These are phyloP conservation scores for Tritrichomonas musculus DNA, from an alignment of 208 protist genomes.

Conservation along the genomic window DNA sequence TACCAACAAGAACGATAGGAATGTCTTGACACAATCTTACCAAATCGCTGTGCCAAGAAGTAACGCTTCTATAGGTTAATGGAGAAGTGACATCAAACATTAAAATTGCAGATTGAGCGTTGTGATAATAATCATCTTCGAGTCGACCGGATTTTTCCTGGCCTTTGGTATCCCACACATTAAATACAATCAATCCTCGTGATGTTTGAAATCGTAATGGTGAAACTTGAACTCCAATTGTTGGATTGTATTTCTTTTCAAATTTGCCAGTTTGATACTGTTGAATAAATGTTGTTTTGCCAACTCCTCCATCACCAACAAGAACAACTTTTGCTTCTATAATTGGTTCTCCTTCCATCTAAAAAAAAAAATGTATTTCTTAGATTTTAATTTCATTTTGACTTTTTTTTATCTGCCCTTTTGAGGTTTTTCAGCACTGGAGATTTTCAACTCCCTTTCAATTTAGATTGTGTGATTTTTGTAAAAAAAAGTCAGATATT, in stretches of 20 bases:
- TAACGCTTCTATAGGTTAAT: constrained; percentile 99
- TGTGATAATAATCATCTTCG: neutral
- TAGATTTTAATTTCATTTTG: too few species aligned
- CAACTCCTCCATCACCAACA: neutral
- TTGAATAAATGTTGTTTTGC: neutral
- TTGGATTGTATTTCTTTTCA: neutral
- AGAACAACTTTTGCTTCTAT: constrained; percentile 4
- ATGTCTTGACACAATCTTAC: constrained; percentile 96
- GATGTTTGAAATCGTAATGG: too few species aligned
- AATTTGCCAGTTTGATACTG: neutral
- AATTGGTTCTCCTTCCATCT: too few species aligned
- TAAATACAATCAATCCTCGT: neutral
- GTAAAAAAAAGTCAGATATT: too few species aligned
- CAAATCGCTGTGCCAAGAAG: constrained; percentile 96
- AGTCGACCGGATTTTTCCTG: neutral
- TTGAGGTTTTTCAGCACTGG: too few species aligned
- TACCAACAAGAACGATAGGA: constrained; percentile 97
- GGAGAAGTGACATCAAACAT: constrained; percentile 71
- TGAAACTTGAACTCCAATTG: neutral
- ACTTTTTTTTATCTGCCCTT: too few species aligned
- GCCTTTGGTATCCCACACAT: constrained; percentile 9
- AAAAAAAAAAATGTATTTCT: too few species aligned
- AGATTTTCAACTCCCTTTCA: too few species aligned
- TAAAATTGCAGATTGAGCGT: neutral
- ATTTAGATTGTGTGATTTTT: too few species aligned